Conservation (phyloP, 2,329 filamentous ascomycete species). For the Penicillium decumbens region DNA sequence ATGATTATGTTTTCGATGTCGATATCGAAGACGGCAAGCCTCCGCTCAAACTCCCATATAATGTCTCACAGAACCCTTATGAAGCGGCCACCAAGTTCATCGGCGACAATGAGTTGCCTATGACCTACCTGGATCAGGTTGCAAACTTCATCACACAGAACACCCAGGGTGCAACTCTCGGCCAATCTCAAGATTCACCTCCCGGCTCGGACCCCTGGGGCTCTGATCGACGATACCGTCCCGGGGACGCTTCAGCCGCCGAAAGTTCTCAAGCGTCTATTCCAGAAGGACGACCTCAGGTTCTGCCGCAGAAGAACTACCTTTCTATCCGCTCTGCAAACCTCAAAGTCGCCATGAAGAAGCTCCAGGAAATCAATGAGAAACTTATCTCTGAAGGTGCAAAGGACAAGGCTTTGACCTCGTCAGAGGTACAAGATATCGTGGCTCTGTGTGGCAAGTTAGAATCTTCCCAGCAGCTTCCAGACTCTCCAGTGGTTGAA, state of each 20-base stretch:
- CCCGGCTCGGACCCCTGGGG: constrained; percentile 68
- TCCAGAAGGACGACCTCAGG: constrained; percentile 49
- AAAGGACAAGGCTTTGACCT: constrained; percentile 70
- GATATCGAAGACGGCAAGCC: constrained; percentile 94
- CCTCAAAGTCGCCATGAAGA: constrained; percentile 65
- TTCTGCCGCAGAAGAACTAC: constrained; percentile 74
- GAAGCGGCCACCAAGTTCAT: constrained; percentile 89
- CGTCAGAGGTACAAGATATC: constrained; percentile 63
- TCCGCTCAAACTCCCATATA: constrained; percentile 87
- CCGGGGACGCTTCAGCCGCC: constrained; percentile 55
- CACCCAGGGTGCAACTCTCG: constrained; percentile 80
- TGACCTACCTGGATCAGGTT: constrained; percentile 84
- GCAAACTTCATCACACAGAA: constrained; percentile 89
- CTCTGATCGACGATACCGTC: constrained; percentile 71
- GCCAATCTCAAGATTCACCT: constrained; percentile 50
- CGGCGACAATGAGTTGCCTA: constrained; percentile 78
- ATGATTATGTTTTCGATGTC: constrained; percentile 95
- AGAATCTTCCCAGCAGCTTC: constrained; percentile 42
- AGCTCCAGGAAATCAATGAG: constrained; percentile 67
- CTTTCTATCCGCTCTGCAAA: constrained; percentile 73
- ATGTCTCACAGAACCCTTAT: constrained; percentile 86
- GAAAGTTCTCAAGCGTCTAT: constrained; percentile 23
- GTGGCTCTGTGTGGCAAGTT: constrained; percentile 59
- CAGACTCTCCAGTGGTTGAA: constrained; percentile 48
- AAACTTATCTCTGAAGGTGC: constrained; percentile 64